phyloP scores from a whole-genome alignment of 2,329 filamentous ascomycete species.

The Phoma sp. region DNA sequence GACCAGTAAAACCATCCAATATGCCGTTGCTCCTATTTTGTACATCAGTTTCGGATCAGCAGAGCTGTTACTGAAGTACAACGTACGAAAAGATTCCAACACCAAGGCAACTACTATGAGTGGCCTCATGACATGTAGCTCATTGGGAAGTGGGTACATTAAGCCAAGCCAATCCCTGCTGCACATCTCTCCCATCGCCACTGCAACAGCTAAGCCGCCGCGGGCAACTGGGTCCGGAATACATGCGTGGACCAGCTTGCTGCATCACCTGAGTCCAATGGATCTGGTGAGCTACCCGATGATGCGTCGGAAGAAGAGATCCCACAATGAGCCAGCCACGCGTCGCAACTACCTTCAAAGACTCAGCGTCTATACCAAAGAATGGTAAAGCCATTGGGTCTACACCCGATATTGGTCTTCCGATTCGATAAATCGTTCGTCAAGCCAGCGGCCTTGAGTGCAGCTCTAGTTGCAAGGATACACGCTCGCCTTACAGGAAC shows the following conservation, averaged over 20 bases:
- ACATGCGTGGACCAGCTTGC: conserved; percentile 20
- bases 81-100: neutral
- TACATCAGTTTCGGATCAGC: too few relatives aligned
- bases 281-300: conserved; percentile 23
- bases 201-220: conserved; percentile 9
- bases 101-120: too few relatives aligned
- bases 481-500: too few relatives aligned
- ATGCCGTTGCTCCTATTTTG: conserved; percentile 10
- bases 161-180: conserved; percentile 19
- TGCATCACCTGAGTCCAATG: conserved; percentile 26
- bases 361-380: conserved; percentile 13
- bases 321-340: conserved; percentile 26
- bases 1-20: conserved; percentile 22
- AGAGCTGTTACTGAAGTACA: neutral
- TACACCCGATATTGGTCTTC: too few relatives aligned
- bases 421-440: too few relatives aligned
- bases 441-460: too few relatives aligned
- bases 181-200: conserved; percentile 9
- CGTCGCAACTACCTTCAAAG: conserved; percentile 18
- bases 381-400: neutral
- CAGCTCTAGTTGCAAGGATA: too few relatives aligned
- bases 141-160: conserved; percentile 16
- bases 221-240: conserved; percentile 21
- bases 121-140: neutral
- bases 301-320: conserved; percentile 12